phyloP scores from a whole-genome alignment of 805 yeast genomes.

The Spathaspora arborariae region DNA sequence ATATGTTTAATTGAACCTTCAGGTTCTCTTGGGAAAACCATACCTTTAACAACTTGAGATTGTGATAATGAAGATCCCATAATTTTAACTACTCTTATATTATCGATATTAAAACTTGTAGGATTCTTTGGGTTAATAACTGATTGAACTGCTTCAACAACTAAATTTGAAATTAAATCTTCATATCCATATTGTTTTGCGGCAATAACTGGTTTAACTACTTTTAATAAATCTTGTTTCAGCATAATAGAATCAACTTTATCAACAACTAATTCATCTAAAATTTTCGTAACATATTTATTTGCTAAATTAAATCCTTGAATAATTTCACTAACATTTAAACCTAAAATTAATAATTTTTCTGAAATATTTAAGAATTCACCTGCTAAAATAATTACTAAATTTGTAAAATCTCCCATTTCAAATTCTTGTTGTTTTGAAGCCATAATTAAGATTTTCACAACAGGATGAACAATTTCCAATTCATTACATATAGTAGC shows the following conservation, averaged over 20 bases:
- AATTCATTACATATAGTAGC: conserved; percentile 93
- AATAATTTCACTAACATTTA: conserved; percentile 86
- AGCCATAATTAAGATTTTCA: conserved; percentile 92
- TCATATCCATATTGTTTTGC: conserved; percentile 93
- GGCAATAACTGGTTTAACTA: conserved; percentile 81
- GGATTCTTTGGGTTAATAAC: conserved; percentile 69
- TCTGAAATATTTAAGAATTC: conserved; percentile 86
- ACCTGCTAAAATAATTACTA: conserved; percentile 89
- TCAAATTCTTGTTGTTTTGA: conserved; percentile 95
- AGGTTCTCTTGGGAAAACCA: conserved; percentile 98
- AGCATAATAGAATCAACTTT: conserved; percentile 55
- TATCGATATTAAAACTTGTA: conserved; percentile 78
- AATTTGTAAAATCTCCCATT: conserved; percentile 95
- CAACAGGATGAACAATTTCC: conserved; percentile 96
- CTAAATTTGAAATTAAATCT: conserved; percentile 68
- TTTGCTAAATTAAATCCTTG: conserved; percentile 92
- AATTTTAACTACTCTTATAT: conserved; percentile 91
- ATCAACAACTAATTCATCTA: conserved; percentile 64
- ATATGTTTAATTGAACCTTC: conserved; percentile 81
- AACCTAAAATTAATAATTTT: conserved; percentile 76
- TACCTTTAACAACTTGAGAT: conserved; percentile 86
- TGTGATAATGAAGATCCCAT: conserved; percentile 82
- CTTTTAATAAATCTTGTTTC: conserved; percentile 55
- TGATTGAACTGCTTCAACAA: conserved; percentile 77
- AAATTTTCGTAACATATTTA: conserved; percentile 62